Evolutionary conservation across 1,284 basidiomycete species (phyloP).

Genomic region (Cryptococcus maquisensis): DNA sequence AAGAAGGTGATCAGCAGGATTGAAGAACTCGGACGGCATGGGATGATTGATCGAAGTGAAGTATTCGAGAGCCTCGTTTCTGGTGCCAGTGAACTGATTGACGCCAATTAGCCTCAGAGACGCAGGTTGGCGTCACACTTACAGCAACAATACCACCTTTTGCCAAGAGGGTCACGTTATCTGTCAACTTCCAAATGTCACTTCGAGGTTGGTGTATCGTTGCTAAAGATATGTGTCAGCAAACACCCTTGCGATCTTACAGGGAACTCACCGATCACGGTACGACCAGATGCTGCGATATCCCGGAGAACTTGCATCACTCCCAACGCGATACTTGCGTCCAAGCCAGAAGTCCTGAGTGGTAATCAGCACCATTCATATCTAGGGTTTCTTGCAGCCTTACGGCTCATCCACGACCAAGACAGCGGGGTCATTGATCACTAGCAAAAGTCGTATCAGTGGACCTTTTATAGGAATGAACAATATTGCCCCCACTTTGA

Average conservation of each 20-base stretch:
- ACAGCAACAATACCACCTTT: constrained; percentile 53
- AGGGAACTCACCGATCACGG: constrained; percentile 49
- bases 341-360: constrained; percentile 50
- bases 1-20: constrained; percentile 49
- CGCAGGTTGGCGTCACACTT: background rate
- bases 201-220: constrained; percentile 57
- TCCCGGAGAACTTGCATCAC: constrained; percentile 50
- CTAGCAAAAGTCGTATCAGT: constrained; percentile 14
- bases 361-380: background rate
- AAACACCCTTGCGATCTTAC: background rate
- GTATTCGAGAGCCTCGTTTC: constrained; percentile 35
- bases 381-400: constrained; percentile 4
- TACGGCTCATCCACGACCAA: constrained; percentile 52
- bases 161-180: constrained; percentile 54
- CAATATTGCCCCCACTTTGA: constrained; percentile 39
- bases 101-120: background rate
- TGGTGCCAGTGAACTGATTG: constrained; percentile 26
- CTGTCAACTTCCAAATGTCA: constrained; percentile 53
- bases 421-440: constrained; percentile 52
- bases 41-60: constrained; percentile 44
- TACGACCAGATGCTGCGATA: constrained; percentile 54
- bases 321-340: constrained; percentile 53
- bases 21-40: constrained; percentile 46
- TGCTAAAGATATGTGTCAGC: constrained; percentile 30
- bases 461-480: background rate